A percentile compares a stretch with the other conserved stretches of the same genome.
Conservation (phyloP, 305 asterid species). For the Solanum aculeatissimum region DNA sequence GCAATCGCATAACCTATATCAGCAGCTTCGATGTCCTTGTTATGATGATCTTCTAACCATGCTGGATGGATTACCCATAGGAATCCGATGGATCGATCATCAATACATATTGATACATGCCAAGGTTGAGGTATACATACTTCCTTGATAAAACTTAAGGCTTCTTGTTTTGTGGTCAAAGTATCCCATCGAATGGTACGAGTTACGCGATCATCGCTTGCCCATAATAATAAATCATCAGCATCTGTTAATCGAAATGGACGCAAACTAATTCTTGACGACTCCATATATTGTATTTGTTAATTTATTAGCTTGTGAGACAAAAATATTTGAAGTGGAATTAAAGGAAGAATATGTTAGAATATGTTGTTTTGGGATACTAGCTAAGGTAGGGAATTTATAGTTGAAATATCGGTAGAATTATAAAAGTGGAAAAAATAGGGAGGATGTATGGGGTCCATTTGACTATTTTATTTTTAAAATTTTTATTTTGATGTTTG, state of each 20-base stretch:
- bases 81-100: slow-evolving; percentile 25
- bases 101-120: slow-evolving; percentile 30
- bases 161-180: slow-evolving; percentile 23
- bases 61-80: slow-evolving; percentile 13
- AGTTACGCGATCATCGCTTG: slow-evolving; percentile 29
- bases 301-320: too few species aligned
- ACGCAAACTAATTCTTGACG: neutral
- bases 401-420: neutral
- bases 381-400: too few species aligned
- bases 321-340: neutral
- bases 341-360: neutral
- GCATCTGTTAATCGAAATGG: neutral
- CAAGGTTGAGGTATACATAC: slow-evolving; percentile 23
- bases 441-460: too few species aligned
- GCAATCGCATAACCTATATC: slow-evolving; percentile 31
- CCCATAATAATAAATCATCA: slow-evolving; percentile 11
- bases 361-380: neutral
- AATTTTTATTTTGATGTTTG: too few species aligned
- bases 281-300: neutral
- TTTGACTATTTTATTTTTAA: too few species aligned
- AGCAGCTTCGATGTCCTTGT: slow-evolving; percentile 9
- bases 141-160: slow-evolving; percentile 25
- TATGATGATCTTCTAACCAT: neutral
- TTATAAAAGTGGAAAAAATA: too few species aligned
- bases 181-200: slow-evolving; percentile 18